phyloP scores from a whole-genome alignment of 345 rosid species.

The Barbarea vulgaris region DNA sequence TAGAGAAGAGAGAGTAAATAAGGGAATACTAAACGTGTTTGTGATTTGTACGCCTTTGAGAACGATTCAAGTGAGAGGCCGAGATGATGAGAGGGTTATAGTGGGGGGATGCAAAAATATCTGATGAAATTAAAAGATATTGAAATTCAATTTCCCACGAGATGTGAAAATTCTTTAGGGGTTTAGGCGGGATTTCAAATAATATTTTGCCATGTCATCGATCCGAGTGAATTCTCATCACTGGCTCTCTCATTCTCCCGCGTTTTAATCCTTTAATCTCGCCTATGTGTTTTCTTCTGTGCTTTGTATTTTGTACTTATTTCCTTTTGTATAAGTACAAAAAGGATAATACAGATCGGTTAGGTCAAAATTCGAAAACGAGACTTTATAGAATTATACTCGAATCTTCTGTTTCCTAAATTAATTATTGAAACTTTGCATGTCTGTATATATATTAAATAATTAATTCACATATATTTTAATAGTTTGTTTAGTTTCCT shows the following conservation, averaged over 20 bases:
- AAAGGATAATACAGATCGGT: conserved; percentile 4
- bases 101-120: conserved; percentile 37
- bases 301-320: conserved; percentile 28
- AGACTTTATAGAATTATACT: conserved; percentile 9
- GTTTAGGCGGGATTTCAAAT: conserved; percentile 84
- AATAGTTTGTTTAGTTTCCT: background rate
- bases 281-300: conserved; percentile 56
- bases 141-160: conserved; percentile 73
- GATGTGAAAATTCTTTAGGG: conserved; percentile 51
- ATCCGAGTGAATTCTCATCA: conserved; percentile 47
- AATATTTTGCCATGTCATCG: conserved; percentile 62
- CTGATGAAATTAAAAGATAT: conserved; percentile 8
- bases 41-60: conserved; percentile 37
- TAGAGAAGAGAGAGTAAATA: background rate
- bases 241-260: conserved; percentile 45
- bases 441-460: background rate
- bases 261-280: conserved; percentile 19
- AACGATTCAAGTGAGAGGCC: conserved; percentile 35
- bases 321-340: background rate
- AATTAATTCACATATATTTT: background rate
- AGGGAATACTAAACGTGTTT: conserved; percentile 6
- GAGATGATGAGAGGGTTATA: conserved; percentile 20
- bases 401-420: conserved; percentile 26
- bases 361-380: conserved; percentile 22
- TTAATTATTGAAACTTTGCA: background rate